Base-by-base conservation (phyloP, 495 filamentous ascomycete genomes). In the Cudoniella acicularis region DNA sequence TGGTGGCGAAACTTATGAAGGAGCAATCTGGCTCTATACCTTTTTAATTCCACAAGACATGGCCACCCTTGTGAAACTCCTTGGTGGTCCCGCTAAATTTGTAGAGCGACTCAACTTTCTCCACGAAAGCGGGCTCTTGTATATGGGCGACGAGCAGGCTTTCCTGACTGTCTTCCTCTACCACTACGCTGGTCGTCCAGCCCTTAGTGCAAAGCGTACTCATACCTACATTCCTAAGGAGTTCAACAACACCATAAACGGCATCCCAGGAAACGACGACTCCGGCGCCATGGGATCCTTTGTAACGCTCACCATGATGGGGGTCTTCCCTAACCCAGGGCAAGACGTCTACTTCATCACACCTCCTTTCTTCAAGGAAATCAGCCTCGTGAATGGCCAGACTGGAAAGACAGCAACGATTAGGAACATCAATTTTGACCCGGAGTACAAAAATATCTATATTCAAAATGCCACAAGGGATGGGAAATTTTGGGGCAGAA, bases 271-370 rank as follows among this genome's bases (percentile, higher is more conserved):
- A 0, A 90, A 90, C 67, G 87, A 90, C 57, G 87, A 90, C 64
- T 80, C 76, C 46, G 87, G 87, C 9, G 86, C 87, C 0, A 88
- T 89, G 86, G 88, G 87, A 17, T 80, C 81, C 3, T 90, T 89
- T 60, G 74, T 83, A 0, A 84, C 83, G 2, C 79, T 90, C 11
- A 75, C 81, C 51, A 90, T 88, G 86, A 81, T 89, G 70, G 89
- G 89, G 3, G 70, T 90, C 0, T 92, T 87, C 71, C 89, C 89
- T 0, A 83, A 88, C 17, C 80, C 86, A 0, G 89, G 88, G 2
- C 87, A 91, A 64, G 72, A 90, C 62, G 87, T 91, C 0, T 91
- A 92, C 57, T 76, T 92, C 9, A 88, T 91, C 58, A 87, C 75
- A 6, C 74, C 84, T 1, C 85, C 85, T 0, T 88, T 80, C 63